Conservation (phyloP, 805 yeast species). For the Saturnispora quitensis region DNA sequence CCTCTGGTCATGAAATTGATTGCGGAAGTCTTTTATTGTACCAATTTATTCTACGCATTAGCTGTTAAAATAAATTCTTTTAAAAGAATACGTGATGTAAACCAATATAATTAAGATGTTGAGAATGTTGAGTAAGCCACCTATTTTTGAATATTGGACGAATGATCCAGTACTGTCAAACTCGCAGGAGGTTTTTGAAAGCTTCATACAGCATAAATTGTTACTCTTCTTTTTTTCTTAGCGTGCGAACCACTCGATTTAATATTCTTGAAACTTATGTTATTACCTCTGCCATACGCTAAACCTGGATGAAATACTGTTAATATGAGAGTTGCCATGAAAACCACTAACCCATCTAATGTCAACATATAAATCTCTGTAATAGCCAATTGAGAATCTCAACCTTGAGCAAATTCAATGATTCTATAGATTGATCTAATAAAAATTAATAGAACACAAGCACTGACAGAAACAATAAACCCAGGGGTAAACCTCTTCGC, state of each 20-base stretch:
- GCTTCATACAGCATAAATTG: too few relatives aligned
- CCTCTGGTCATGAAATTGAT: too few relatives aligned
- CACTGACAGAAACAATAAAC: slow-evolving; percentile 36
- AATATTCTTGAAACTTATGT: not conserved
- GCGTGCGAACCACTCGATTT: not conserved
- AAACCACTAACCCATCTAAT: slow-evolving; percentile 53
- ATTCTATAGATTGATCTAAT: slow-evolving; percentile 64
- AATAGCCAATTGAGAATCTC: slow-evolving; percentile 53
- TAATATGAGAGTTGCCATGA: slow-evolving; percentile 35
- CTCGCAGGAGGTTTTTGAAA: too few relatives aligned
- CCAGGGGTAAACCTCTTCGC: slow-evolving; percentile 23
- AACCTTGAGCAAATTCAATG: slow-evolving; percentile 60
- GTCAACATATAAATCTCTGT: slow-evolving; percentile 48
- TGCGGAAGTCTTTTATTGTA: too few relatives aligned
- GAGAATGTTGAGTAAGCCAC: too few relatives aligned
- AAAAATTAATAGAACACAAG: slow-evolving; percentile 44
- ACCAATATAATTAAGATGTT: too few relatives aligned
- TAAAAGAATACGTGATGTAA: too few relatives aligned
- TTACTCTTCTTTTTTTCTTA: too few relatives aligned
- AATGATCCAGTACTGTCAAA: too few relatives aligned
- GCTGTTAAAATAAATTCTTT: too few relatives aligned
- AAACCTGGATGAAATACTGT: slow-evolving; percentile 55
- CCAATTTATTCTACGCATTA: too few relatives aligned
- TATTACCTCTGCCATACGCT: slow-evolving; percentile 26
- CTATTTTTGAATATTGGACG: too few relatives aligned